Conservation (phyloP, 257 asterid genomes). For the Ilex asprella region DNA sequence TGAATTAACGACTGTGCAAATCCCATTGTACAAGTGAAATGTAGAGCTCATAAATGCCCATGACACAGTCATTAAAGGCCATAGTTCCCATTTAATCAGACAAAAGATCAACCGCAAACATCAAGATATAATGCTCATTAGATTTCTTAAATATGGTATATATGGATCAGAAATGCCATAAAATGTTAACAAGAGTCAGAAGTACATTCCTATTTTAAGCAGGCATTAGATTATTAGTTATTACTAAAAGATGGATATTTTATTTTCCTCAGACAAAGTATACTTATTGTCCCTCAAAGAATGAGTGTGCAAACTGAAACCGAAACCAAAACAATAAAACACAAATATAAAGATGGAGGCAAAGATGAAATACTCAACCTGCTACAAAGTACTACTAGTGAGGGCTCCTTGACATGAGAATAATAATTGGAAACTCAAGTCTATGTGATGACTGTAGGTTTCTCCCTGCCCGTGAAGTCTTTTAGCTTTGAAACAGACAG, state of each 20-base stretch:
- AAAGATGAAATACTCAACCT: constrained; percentile 22
- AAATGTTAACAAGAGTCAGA: too few relatives aligned
- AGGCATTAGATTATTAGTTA: too few relatives aligned
- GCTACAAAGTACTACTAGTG: constrained; percentile 3
- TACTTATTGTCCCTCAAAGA: background rate
- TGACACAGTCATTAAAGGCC: too few relatives aligned
- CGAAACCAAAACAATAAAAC: background rate
- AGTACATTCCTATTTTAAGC: background rate
- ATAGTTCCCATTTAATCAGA: too few relatives aligned
- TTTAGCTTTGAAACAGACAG: constrained; percentile 68
- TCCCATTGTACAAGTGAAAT: too few relatives aligned
- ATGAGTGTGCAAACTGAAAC: background rate
- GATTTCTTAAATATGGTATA: too few relatives aligned
- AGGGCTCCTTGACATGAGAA: background rate
- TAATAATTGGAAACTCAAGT: constrained; percentile 1
- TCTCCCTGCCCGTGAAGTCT: constrained; percentile 89
- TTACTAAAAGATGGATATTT: background rate
- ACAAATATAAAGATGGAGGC: constrained; percentile 3
- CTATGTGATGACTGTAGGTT: constrained; percentile 92
- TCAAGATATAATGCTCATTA: too few relatives aligned
- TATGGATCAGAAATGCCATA: too few relatives aligned
- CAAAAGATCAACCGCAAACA: too few relatives aligned
- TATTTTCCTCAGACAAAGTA: background rate
- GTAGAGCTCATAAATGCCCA: too few relatives aligned
- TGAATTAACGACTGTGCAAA: too few relatives aligned